Percentiles rank a stretch among this genome's conserved stretches.
Evolutionary conservation across 2,329 filamentous ascomycete genomes (phyloP).

Genomic region (Fusarium sp.): DNA sequence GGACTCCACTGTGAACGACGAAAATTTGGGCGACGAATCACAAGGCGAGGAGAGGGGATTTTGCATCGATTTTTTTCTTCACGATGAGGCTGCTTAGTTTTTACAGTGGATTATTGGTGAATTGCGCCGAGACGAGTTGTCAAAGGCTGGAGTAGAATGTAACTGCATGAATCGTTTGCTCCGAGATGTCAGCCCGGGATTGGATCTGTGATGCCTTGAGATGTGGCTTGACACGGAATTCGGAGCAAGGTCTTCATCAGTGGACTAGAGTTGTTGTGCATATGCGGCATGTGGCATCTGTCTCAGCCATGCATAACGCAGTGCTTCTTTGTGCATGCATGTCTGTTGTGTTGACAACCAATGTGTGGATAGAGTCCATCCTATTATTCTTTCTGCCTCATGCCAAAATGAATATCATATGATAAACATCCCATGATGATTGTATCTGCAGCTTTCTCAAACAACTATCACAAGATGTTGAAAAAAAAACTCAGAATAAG

Average conservation of each 20-base stretch:
- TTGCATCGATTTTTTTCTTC: constrained; percentile 8
- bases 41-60: constrained; percentile 11
- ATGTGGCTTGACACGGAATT: background rate
- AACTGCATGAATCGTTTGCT: constrained; percentile 27
- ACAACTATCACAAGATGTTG: background rate
- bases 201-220: background rate
- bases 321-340: background rate
- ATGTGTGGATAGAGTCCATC: too few relatives aligned
- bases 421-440: too few relatives aligned
- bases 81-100: background rate
- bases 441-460: background rate
- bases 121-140: constrained; percentile 4
- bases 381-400: too few relatives aligned
- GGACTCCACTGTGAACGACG: constrained; percentile 13
- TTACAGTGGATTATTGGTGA: constrained; percentile 2
- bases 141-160: constrained; percentile 8
- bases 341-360: background rate
- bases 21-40: background rate
- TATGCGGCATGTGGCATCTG: too few relatives aligned
- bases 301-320: background rate
- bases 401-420: background rate
- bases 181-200: background rate
- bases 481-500: background rate
- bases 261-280: too few relatives aligned
- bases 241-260: background rate